A percentile compares a stretch with the other conserved stretches of the same genome.
Conservation (phyloP, 2,329 filamentous ascomycete species). For the Cytospora piceicola region DNA sequence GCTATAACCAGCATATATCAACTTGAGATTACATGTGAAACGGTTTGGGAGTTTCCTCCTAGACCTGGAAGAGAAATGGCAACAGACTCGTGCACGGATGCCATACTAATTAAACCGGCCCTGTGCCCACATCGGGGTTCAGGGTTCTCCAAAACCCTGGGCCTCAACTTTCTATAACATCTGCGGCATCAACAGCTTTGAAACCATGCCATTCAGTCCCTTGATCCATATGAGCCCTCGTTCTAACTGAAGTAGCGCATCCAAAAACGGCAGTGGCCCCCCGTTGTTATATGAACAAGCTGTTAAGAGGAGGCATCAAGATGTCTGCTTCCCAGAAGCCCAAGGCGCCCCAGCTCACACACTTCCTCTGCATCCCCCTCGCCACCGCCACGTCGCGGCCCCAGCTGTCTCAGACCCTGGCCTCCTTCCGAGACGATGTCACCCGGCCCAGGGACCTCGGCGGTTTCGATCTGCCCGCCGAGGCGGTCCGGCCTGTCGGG, state of each 20-base stretch:
- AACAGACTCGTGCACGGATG: too few relatives aligned
- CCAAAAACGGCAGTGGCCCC: background rate
- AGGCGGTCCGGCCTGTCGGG: slow-evolving; percentile 74
- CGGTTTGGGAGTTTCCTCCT: background rate
- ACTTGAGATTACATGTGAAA: too few relatives aligned
- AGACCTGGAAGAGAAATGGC: too few relatives aligned
- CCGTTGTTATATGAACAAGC: slow-evolving; percentile 16
- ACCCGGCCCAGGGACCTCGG: slow-evolving; percentile 41
- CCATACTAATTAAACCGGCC: background rate
- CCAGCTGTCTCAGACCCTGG: slow-evolving; percentile 67
- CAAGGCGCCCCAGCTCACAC: slow-evolving; percentile 58
- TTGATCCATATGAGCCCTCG: too few relatives aligned
- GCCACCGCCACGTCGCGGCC: slow-evolving; percentile 62
- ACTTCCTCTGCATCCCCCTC: slow-evolving; percentile 79
- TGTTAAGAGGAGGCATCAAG: slow-evolving; percentile 17
- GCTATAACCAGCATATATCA: too few relatives aligned
- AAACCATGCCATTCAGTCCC: background rate
- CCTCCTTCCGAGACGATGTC: slow-evolving; percentile 64
- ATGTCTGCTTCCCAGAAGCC: slow-evolving; percentile 43
- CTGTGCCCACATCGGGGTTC: background rate
- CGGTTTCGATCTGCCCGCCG: slow-evolving; percentile 59
- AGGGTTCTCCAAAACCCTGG: background rate
- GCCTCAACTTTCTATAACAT: background rate
- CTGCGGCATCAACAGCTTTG: background rate
- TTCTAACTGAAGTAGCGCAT: background rate